Evolutionary conservation across 257 asterid species (phyloP).

Genomic region (Misopates orontium): DNA sequence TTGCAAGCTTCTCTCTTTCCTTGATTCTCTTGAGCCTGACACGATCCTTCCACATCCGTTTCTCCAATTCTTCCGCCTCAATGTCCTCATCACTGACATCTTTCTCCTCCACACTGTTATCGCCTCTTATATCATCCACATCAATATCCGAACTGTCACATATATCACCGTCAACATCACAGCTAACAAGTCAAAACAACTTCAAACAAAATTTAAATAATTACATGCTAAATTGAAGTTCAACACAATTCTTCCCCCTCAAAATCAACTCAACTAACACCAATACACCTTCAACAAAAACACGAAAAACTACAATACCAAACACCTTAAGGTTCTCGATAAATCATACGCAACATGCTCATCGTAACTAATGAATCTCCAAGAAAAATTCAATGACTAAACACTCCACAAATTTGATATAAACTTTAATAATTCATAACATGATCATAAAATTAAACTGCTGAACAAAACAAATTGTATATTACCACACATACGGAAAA

Average conservation of each 20-base stretch:
- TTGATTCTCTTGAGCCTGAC: slow-evolving; percentile 45
- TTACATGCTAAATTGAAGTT: not conserved
- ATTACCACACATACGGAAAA: no score
- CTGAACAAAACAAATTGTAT: no score
- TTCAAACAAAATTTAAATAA: not conserved
- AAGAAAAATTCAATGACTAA: no score
- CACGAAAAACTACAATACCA: no score
- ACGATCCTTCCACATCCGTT: slow-evolving; percentile 54
- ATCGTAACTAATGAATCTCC: no score
- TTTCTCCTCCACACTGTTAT: slow-evolving; percentile 37
- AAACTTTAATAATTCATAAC: no score
- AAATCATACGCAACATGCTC: no score
- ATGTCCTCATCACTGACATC: slow-evolving; percentile 54
- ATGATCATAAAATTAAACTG: no score
- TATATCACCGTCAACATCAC: slow-evolving; percentile 5
- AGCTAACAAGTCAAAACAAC: not conserved
- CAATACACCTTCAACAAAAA: not conserved
- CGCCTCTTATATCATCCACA: slow-evolving; percentile 37
- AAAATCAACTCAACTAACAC: no score
- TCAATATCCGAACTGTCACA: slow-evolving; percentile 40
- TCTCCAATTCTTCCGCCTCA: slow-evolving; percentile 47
- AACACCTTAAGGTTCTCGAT: no score
- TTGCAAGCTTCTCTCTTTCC: slow-evolving; percentile 38
- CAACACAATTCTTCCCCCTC: no score
- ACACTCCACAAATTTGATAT: not conserved